These are phyloP conservation scores for Hypoxylon cercidicola DNA, from an alignment of 495 filamentous ascomycete species.

Conservation along the genomic window DNA sequence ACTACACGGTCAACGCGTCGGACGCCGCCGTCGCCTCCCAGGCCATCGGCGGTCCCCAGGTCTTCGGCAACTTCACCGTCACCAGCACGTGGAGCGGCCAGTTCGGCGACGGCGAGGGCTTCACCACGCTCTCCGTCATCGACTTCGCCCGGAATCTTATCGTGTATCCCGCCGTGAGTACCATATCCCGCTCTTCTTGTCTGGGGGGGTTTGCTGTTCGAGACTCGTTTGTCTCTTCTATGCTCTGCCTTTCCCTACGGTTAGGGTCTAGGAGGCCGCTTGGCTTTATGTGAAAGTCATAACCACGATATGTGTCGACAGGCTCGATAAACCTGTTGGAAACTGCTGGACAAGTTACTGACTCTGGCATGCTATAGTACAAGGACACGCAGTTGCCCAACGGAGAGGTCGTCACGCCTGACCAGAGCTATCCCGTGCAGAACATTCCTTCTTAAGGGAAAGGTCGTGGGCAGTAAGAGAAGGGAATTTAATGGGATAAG, in stretches of 20 bases:
- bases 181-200: not conserved
- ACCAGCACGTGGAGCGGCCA: constrained; percentile 66
- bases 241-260: not conserved
- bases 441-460: constrained; percentile 43
- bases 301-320: too few relatives aligned
- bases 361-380: constrained; percentile 19
- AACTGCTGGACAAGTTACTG: constrained; percentile 6
- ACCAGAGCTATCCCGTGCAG: constrained; percentile 64
- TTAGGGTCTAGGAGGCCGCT: too few relatives aligned
- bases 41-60: constrained; percentile 50
- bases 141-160: constrained; percentile 54
- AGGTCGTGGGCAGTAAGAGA: not conserved
- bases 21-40: constrained; percentile 49
- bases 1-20: constrained; percentile 54
- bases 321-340: too few relatives aligned
- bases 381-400: constrained; percentile 54
- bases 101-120: constrained; percentile 63
- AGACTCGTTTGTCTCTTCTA: too few relatives aligned
- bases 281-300: too few relatives aligned
- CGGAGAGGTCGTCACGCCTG: constrained; percentile 60
- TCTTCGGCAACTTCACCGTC: constrained; percentile 62
- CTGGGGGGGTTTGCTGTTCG: too few relatives aligned
- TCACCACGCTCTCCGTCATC: constrained; percentile 63
- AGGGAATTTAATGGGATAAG: too few relatives aligned
- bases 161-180: constrained; percentile 53